A percentile compares a stretch with the other conserved stretches of the same genome.
phyloP scores from a whole-genome alignment of 768 basidiomycete species.

The Pisolithus orientalis region DNA sequence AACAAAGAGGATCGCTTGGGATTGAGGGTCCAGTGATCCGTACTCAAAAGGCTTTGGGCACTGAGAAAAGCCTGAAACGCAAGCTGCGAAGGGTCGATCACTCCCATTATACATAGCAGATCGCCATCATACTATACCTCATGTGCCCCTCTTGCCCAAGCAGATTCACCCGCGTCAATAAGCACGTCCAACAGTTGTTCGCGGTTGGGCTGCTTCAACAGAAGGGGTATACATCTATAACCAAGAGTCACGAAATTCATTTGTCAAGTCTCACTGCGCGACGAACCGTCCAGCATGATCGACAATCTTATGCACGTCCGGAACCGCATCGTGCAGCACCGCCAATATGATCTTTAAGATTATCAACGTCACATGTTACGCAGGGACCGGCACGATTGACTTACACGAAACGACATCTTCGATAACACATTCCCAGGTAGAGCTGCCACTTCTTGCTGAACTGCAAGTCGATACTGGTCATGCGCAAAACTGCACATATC shows the following conservation, averaged over 20 bases:
- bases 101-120: background rate
- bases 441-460: conserved; percentile 49
- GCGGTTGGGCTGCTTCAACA: conserved; percentile 55
- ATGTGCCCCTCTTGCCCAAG: conserved; percentile 67
- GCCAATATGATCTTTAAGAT: conserved; percentile 60
- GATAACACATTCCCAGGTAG: conserved; percentile 45
- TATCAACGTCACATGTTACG: conserved; percentile 1
- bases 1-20: conserved; percentile 45
- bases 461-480: conserved; percentile 70
- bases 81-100: conserved; percentile 32
- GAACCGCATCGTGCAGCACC: conserved; percentile 57
- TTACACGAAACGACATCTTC: conserved; percentile 66
- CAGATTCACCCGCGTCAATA: conserved; percentile 64
- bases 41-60: conserved; percentile 48
- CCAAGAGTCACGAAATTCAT: background rate
- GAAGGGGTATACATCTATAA: conserved; percentile 51
- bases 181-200: conserved; percentile 56
- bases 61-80: conserved; percentile 58
- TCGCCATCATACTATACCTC: conserved; percentile 39
- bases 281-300: conserved; percentile 59
- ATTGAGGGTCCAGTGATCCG: conserved; percentile 48
- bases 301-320: conserved; percentile 63
- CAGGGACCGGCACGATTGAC: conserved; percentile 6
- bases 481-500: conserved; percentile 76
- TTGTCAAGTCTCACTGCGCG: background rate